These are phyloP conservation scores for Agaricus subrufescens DNA, from an alignment of 768 basidiomycete species.

Conservation along the genomic window DNA sequence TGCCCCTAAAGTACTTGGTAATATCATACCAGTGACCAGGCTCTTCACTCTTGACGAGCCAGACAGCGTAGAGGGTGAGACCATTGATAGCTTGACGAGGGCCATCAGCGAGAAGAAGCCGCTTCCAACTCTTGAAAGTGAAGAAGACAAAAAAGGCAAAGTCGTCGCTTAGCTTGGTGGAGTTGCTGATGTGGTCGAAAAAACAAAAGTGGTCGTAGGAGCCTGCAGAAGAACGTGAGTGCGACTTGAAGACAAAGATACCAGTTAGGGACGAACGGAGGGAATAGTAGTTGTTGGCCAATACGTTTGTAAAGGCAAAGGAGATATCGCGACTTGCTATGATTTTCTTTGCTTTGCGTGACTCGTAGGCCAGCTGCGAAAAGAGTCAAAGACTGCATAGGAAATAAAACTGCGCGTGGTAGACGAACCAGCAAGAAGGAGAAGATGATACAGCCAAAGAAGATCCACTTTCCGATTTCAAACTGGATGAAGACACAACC, in stretches of 20 bases:
- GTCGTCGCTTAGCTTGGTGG: constrained; percentile 94
- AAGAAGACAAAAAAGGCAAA: constrained; percentile 99
- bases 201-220: constrained; percentile 98
- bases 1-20: constrained; percentile 75
- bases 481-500: constrained; percentile 88
- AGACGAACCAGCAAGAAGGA: constrained; percentile 84
- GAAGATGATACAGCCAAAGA: constrained; percentile 97
- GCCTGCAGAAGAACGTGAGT: constrained; percentile 38
- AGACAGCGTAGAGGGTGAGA: constrained; percentile 94
- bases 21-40: constrained; percentile 60
- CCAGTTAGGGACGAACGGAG: constrained; percentile 57
- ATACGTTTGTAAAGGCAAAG: constrained; percentile 96
- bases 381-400: neutral
- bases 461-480: constrained; percentile 89
- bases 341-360: constrained; percentile 88
- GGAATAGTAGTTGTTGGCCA: constrained; percentile 96
- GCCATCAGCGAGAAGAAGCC: constrained; percentile 76
- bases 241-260: constrained; percentile 8
- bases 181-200: constrained; percentile 93
- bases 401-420: constrained; percentile 4
- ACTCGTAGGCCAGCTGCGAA: constrained; percentile 77
- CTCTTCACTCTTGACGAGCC: constrained; percentile 33
- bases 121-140: constrained; percentile 86
- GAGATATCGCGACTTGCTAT: constrained; percentile 95
- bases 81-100: constrained; percentile 97